phyloP scores from a whole-genome alignment of 129 eudicot genomes.

The Centrapalus pauciflorus region DNA sequence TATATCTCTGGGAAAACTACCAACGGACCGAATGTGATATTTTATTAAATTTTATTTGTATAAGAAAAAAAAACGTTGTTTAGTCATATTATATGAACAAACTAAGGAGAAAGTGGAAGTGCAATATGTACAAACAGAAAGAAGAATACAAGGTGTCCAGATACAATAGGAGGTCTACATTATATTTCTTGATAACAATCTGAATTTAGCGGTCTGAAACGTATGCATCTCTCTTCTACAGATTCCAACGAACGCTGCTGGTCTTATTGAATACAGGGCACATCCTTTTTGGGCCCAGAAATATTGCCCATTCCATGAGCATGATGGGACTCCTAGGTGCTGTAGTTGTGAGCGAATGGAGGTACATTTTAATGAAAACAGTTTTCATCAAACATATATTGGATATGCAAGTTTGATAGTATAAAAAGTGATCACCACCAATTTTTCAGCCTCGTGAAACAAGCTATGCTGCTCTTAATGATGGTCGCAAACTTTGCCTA shows the following conservation, averaged over 20 bases:
- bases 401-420: neutral
- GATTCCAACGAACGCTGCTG: constrained; percentile 83
- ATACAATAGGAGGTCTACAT: no score
- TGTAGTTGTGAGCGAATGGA: constrained; percentile 95
- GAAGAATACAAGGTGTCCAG: no score
- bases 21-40: no score
- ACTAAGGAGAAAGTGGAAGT: no score
- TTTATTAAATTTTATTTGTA: no score
- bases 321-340: constrained; percentile 84
- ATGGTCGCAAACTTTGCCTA: constrained; percentile 81
- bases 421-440: constrained; percentile 1
- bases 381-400: neutral
- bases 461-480: constrained; percentile 59
- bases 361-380: constrained; percentile 31
- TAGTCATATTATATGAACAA: no score
- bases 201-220: no score
- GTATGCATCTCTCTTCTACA: constrained; percentile 19
- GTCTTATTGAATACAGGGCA: constrained; percentile 82
- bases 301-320: constrained; percentile 83
- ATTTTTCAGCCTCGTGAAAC: constrained; percentile 59
- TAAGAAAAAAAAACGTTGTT: no score
- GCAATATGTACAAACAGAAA: no score
- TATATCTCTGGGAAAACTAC: no score
- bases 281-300: constrained; percentile 92
- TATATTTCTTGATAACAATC: no score